Evolutionary conservation across 352 stramenopile species (phyloP), one percentile per base, ranked within the genome.

Genomic region (Phytopythium chamaehyphon): DNA sequence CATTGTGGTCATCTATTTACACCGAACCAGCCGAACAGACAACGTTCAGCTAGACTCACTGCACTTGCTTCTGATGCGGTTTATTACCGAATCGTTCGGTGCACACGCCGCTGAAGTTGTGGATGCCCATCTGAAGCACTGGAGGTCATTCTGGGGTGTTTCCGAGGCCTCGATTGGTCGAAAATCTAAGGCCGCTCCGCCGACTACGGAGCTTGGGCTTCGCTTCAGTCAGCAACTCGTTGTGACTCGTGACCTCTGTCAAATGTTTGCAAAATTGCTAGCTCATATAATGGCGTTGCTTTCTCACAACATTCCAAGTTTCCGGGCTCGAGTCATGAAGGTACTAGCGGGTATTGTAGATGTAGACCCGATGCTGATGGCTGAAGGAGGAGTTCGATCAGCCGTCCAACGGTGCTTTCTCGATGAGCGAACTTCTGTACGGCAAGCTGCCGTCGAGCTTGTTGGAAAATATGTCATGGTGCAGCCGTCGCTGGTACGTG

Each of bases 341-440:
- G 80, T 71, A 19, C 45, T 95, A 14, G 70, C 65, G 40, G 69
- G 63, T 15, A 89, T 95, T 53, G 79, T 95, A 11, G 81, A 93
- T 35, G 76, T 91, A 6, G 85, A 95, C 48, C 85, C 83, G 0
- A 85, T 89, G 69, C 54, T 95, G 14, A 95, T 95, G 85, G 70
- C 71, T 37, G 78, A 90, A 46, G 39, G 33, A n/a, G 50, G 59
- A 16, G 69, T 95, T 2, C 81, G 72, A 3, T 56, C 59, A 40
- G 65, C 81, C 2, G 84, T 95, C 10, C 62, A 69, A 40, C 64
- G 54, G 2, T 93, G 85, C 55, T 92, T 90, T 54, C 61, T 75
- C 19, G 85, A 95, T 47, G 83, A 87, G 61, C 71, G 77, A 3
- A 86, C 73, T 12, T 93, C 81, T 21, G 85, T 95, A 54, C 75